These are phyloP conservation scores for Magnolia changhungtana DNA, from an alignment of 164 flowering plant genomes.

Conservation along the genomic window DNA sequence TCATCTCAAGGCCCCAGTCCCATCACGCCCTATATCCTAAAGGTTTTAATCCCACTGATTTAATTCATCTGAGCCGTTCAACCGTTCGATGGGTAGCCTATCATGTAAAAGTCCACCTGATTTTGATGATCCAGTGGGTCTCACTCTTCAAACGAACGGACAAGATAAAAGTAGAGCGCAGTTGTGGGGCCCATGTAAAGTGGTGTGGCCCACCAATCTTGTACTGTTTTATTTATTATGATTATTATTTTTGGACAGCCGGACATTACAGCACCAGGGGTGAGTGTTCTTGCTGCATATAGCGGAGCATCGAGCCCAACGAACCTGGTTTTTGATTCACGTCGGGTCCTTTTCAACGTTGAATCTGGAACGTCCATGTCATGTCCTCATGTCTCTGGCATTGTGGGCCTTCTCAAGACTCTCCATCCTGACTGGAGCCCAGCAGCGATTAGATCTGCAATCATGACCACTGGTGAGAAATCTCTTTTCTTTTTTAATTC, in stretches of 20 bases:
- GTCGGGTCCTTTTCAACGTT: constrained; percentile 39
- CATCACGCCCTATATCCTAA: constrained; percentile 64
- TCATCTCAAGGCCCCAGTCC: constrained; percentile 76
- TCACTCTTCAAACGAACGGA: too few relatives aligned
- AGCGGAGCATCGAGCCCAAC: constrained; percentile 57
- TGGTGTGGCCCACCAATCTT: too few relatives aligned
- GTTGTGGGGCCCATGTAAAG: too few relatives aligned
- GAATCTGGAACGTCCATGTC: constrained; percentile 87
- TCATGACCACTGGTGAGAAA: constrained; percentile 62
- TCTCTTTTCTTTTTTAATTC: too few relatives aligned
- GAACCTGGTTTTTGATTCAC: constrained; percentile 33
- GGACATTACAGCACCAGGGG: constrained; percentile 85
- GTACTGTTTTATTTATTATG: too few relatives aligned
- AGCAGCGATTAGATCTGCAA: constrained; percentile 68
- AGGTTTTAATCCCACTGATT: constrained; percentile 34
- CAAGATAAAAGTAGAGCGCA: background rate
- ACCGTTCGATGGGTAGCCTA: too few relatives aligned
- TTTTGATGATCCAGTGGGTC: background rate
- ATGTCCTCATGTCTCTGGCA: constrained; percentile 77
- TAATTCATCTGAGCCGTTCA: background rate
- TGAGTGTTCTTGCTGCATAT: constrained; percentile 65
- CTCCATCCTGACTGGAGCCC: constrained; percentile 79
- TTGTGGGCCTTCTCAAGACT: constrained; percentile 69
- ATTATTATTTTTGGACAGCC: constrained; percentile 37
- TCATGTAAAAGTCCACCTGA: too few relatives aligned